Base-by-base conservation (phyloP, 352 stramenopile species). In the Nothophytophthora sp. region DNA sequence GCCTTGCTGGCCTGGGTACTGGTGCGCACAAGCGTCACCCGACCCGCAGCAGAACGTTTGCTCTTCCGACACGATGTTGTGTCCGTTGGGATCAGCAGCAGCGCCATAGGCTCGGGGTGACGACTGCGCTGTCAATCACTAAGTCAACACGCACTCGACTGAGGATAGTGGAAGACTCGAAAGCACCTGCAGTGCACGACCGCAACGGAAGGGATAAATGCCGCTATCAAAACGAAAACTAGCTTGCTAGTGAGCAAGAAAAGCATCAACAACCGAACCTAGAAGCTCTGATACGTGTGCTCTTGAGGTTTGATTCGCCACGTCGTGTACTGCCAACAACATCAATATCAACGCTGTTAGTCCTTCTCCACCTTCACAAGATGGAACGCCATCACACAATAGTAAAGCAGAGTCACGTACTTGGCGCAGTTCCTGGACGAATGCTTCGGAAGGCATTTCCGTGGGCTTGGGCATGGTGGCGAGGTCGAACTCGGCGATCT, bases 281-380 rank as follows among this genome's bases (percentile, higher is more conserved):
- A 94, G 60, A 94, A 92, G 44, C 81, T 94, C 53, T 90, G 88
- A 67, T 81, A 90, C n/a, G 63, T 82, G 24, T 67, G 64, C 20
- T 87, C 66, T 29, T 73, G 52, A 2, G 78, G 81, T 19, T 73
- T 84, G 47, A 94, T 77, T 19, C 83, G 72, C 83, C 83, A 94
- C 19, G 72, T 73, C 15, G 83, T 94, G 56, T 90, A 92, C 79
- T 92, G 49, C 16, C 27, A 55, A 15, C 11, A 12, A 15, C 34
- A 36, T 35, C 29, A 36, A 24, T 23, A 34, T 7, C 22, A 35
- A 10, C 19, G 16, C 12, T 12, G 10, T n/a, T 35, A n/a, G n/a
- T n/a, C n/a, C 29, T 3, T 35, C 29, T 16, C 10, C 9, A 4
- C 22, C 58, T 9, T 16, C 11, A 46, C 19, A 32, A 45, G 1